A percentile compares a stretch with the other conserved stretches of the same genome.
Evolutionary conservation across 306 rosid genomes (phyloP).

Genomic region (barrel medic (Medicago truncatula)): MtrunA17r5.0-ANR NC_053049.1:11869501-11870000

Average conservation of each 20-base stretch:
- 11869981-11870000: conserved; percentile 11
- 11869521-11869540: conserved; percentile 98
- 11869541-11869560: conserved; percentile 96
- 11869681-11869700: conserved; percentile 86
- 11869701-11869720: conserved; percentile 80
- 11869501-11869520: conserved; percentile 93
- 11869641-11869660: conserved; percentile 88
- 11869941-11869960: conserved; percentile 12
- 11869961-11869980: conserved; percentile 18
- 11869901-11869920: conserved; percentile 13
- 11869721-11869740: conserved; percentile 97
- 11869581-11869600: conserved; percentile 21
- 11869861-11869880: not conserved
- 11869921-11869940: conserved; percentile 18
- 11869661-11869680: conserved; percentile 92
- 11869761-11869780: conserved; percentile 28
- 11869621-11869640: conserved; percentile 65
- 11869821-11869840: conserved; percentile 11
- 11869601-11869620: conserved; percentile 6
- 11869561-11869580: conserved; percentile 6
- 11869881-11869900: conserved; percentile 4
- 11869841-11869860: conserved; percentile 7
- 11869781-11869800: conserved; percentile 15
- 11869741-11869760: conserved; percentile 67
- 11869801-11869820: conserved; percentile 5